phyloP scores from a whole-genome alignment of 495 filamentous ascomycete species.

The Hypoxylon fragiforme region DNA sequence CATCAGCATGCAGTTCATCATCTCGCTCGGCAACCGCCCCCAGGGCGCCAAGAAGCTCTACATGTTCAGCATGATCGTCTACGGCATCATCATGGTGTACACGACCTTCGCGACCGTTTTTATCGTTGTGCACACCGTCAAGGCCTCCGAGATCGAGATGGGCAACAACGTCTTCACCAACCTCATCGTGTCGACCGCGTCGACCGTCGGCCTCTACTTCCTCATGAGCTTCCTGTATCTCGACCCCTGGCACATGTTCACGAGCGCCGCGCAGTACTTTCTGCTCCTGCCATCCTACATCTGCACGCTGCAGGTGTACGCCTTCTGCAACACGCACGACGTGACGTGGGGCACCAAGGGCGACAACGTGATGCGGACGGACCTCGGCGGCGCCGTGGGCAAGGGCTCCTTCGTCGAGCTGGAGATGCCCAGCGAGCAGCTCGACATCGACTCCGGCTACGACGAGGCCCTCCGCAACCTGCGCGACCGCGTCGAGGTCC shows the following conservation, averaged over 20 bases:
- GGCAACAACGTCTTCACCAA: slow-evolving; percentile 92
- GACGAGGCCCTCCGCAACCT: slow-evolving; percentile 97
- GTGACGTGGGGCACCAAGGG: slow-evolving; percentile 99
- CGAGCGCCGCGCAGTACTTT: slow-evolving; percentile 90
- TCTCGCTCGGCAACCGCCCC: slow-evolving; percentile 97
- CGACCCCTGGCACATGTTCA: slow-evolving; percentile 99
- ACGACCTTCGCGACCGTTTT: slow-evolving; percentile 86
- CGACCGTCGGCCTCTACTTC: slow-evolving; percentile 94
- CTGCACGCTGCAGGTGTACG: slow-evolving; percentile 96
- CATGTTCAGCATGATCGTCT: slow-evolving; percentile 80
- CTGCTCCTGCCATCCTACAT: slow-evolving; percentile 89
- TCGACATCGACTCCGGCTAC: slow-evolving; percentile 97
- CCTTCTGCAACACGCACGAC: slow-evolving; percentile 99
- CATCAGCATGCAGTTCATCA: slow-evolving; percentile 93
- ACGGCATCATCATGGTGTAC: slow-evolving; percentile 93
- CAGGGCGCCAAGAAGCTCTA: slow-evolving; percentile 96
- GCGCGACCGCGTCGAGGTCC: slow-evolving; percentile 86
- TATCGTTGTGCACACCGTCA: slow-evolving; percentile 79
- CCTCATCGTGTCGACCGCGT: slow-evolving; percentile 84
- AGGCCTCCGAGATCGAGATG: slow-evolving; percentile 57
- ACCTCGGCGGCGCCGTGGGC: slow-evolving; percentile 80
- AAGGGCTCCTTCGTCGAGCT: slow-evolving; percentile 76
- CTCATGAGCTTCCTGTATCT: slow-evolving; percentile 94
- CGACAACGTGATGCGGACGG: slow-evolving; percentile 89
- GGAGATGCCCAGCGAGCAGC: slow-evolving; percentile 96